phyloP scores from a whole-genome alignment of 495 filamentous ascomycete genomes.

The Lichina pygmaea region DNA sequence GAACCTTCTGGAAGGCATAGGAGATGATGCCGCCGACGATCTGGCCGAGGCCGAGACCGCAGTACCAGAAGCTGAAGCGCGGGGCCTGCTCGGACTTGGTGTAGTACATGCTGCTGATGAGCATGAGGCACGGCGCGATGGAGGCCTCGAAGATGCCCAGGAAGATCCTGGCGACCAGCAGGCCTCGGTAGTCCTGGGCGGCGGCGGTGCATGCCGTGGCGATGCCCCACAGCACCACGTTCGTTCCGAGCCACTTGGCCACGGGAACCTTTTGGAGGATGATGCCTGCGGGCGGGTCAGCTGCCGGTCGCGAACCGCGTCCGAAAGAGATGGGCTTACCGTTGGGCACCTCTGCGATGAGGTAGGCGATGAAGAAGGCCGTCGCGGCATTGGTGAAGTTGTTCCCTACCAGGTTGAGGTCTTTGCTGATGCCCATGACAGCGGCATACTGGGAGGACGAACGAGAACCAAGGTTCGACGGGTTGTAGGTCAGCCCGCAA shows the following conservation, averaged over 20 bases:
- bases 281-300: conserved; percentile 1
- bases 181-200: conserved; percentile 18
- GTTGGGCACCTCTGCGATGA: conserved; percentile 25
- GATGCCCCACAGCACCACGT: conserved; percentile 16
- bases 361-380: conserved; percentile 27
- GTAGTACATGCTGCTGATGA: conserved; percentile 33
- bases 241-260: conserved; percentile 6
- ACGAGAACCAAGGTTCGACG: too few species aligned
- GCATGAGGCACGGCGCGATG: conserved; percentile 28
- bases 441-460: conserved; percentile 24
- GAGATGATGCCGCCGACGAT: conserved; percentile 34
- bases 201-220: conserved; percentile 28
- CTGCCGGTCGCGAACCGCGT: background rate
- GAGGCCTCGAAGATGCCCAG: conserved; percentile 38
- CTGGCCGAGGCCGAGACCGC: conserved; percentile 32
- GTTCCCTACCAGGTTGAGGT: conserved; percentile 22
- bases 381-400: conserved; percentile 28
- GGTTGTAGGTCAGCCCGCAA: background rate
- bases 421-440: conserved; percentile 25
- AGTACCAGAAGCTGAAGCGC: conserved; percentile 38
- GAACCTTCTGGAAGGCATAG: conserved; percentile 31
- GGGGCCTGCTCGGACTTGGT: conserved; percentile 31
- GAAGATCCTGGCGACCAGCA: conserved; percentile 25
- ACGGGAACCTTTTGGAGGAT: conserved; percentile 5
- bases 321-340: conserved; percentile 11